Percentiles rank a stretch among this genome's conserved stretches.
Conservation (phyloP, 768 basidiomycete genomes). For the Artomyces pyxidatus region DNA sequence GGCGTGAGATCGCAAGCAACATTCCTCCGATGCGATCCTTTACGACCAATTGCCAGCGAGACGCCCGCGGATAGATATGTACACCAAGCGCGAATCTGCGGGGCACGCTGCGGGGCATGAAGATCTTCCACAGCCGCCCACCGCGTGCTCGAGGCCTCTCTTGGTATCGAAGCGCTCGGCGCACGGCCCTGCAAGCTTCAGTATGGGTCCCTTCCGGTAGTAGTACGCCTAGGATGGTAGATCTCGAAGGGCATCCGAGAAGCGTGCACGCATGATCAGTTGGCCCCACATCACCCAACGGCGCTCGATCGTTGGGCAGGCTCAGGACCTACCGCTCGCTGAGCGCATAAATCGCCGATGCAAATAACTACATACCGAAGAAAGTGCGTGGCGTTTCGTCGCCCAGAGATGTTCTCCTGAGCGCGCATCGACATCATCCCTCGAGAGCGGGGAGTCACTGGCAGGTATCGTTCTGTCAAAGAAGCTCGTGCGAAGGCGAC, state of each 20-base stretch:
- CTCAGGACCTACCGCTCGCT: no score
- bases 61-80: not conserved
- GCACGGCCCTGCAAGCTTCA: no score
- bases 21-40: not conserved
- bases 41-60: not conserved
- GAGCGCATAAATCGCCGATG: no score
- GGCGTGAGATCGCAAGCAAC: not conserved
- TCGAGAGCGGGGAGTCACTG: slow-evolving; percentile 3
- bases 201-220: no score
- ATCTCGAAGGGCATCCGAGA: not conserved
- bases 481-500: slow-evolving; percentile 17
- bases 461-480: not conserved
- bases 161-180: not conserved
- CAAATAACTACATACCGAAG: no score
- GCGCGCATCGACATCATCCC: slow-evolving; percentile 5
- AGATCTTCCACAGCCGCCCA: no score
- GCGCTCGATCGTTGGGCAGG: no score
- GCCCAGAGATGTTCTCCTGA: not conserved
- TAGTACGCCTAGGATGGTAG: not conserved
- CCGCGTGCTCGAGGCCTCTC: not conserved
- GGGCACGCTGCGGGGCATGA: not conserved
- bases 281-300: not conserved
- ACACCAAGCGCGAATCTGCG: not conserved
- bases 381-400: not conserved
- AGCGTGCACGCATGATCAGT: not conserved